phyloP scores from a whole-genome alignment of 2,329 filamentous ascomycete species.

The Fragosphaeria purpurea region DNA sequence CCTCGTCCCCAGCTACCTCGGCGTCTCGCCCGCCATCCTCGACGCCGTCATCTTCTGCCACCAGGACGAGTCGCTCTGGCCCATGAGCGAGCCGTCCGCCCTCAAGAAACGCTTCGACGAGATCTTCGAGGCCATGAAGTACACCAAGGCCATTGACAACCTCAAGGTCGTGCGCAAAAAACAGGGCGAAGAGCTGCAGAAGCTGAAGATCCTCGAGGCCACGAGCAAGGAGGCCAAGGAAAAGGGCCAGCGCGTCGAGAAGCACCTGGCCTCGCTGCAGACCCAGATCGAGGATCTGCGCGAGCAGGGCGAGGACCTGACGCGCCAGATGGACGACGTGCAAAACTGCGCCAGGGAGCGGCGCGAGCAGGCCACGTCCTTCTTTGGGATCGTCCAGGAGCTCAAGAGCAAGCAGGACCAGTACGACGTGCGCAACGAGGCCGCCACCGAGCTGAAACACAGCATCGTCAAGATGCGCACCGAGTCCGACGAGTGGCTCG shows the following conservation, averaged over 20 bases:
- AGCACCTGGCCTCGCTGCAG: slow-evolving; percentile 53
- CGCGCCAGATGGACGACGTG: slow-evolving; percentile 51
- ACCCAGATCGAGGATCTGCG: slow-evolving; percentile 54
- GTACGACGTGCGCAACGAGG: slow-evolving; percentile 58
- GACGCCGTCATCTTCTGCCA: slow-evolving; percentile 98
- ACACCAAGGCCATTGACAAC: slow-evolving; percentile 94
- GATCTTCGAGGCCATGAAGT: slow-evolving; percentile 94
- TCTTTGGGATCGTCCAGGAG: slow-evolving; percentile 62
- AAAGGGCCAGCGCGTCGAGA: slow-evolving; percentile 62
- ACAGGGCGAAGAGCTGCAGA: slow-evolving; percentile 63
- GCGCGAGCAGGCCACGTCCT: slow-evolving; percentile 63
- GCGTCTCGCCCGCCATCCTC: slow-evolving; percentile 80
- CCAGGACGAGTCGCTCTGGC: slow-evolving; percentile 96
- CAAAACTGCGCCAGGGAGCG: slow-evolving; percentile 41
- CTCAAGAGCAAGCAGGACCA: slow-evolving; percentile 69
- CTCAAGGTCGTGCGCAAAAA: slow-evolving; percentile 80
- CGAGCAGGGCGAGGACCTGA: slow-evolving; percentile 47
- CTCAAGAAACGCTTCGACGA: slow-evolving; percentile 95
- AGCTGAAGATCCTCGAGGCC: slow-evolving; percentile 61
- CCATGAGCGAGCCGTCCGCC: slow-evolving; percentile 74
- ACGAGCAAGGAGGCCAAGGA: slow-evolving; percentile 62
- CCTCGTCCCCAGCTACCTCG: slow-evolving; percentile 75
- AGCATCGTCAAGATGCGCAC: slow-evolving; percentile 62
- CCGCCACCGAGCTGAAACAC: slow-evolving; percentile 57
- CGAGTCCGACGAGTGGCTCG: slow-evolving; percentile 68